Evolutionary conservation across 1,139 yeast species (phyloP).

Genomic region (Scheffersomyces segobiensis): DNA sequence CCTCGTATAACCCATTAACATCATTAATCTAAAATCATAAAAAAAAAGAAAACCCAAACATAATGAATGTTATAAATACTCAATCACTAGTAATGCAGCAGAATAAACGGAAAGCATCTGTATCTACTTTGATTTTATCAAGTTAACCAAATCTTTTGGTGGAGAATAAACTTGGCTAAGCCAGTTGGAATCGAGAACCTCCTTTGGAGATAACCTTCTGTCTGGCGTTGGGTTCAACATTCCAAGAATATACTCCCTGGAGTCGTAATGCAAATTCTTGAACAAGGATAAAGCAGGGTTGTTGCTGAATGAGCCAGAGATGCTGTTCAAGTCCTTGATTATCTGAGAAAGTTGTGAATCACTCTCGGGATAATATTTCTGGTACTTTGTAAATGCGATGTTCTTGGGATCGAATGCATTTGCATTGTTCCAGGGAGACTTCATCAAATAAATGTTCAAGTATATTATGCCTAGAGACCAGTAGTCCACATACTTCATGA

Average conservation of each 20-base stretch:
- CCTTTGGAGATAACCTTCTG: conserved; percentile 24
- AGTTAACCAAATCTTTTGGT: conserved; percentile 34
- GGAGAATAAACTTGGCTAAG: conserved; percentile 45
- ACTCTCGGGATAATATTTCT: conserved; percentile 11
- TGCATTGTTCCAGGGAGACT: conserved; percentile 51
- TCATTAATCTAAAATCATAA: background rate
- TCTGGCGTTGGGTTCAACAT: conserved; percentile 34
- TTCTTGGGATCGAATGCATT: conserved; percentile 17
- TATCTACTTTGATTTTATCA: conserved; percentile 7
- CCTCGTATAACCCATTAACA: background rate
- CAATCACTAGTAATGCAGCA: background rate
- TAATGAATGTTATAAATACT: background rate
- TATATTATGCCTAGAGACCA: conserved; percentile 57
- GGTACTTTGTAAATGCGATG: conserved; percentile 9
- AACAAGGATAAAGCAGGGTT: conserved; percentile 39
- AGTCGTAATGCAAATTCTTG: conserved; percentile 40
- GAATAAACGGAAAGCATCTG: background rate
- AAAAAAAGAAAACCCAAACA: background rate
- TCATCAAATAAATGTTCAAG: conserved; percentile 44
- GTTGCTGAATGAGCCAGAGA: conserved; percentile 10
- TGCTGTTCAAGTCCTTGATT: conserved; percentile 16
- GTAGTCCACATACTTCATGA: conserved; percentile 33
- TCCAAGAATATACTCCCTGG: conserved; percentile 33
- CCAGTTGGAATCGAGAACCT: conserved; percentile 39
- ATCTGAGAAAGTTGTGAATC: conserved; percentile 6